phyloP scores from a whole-genome alignment of 2,329 filamentous ascomycete genomes.

The Metarhizium sp. region DNA sequence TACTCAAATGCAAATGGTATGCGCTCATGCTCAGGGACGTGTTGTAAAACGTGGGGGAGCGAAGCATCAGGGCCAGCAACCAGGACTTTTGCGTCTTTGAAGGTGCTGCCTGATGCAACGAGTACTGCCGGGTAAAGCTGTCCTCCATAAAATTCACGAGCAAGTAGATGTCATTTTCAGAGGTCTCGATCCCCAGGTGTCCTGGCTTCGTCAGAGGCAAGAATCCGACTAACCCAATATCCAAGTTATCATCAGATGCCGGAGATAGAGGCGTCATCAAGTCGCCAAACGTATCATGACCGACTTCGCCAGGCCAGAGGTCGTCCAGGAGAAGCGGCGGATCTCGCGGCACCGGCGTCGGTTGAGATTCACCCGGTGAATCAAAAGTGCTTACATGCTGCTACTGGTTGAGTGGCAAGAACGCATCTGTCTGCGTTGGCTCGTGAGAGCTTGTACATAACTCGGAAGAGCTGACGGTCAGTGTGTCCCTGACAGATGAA shows the following conservation, averaged over 20 bases:
- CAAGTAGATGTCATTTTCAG: background rate
- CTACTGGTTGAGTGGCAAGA: background rate
- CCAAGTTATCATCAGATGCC: background rate
- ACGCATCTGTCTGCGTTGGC: background rate
- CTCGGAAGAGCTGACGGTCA: background rate
- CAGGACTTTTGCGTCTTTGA: background rate
- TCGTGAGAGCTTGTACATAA: background rate
- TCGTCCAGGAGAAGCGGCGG: background rate
- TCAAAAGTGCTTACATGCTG: background rate
- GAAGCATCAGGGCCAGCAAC: background rate
- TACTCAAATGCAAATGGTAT: background rate
- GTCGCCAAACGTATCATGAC: background rate
- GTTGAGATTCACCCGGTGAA: background rate
- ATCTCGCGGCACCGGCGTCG: too few species aligned
- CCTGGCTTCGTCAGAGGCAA: background rate
- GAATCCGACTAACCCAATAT: background rate
- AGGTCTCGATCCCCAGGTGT: background rate
- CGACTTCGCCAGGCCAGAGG: background rate
- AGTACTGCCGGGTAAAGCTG: background rate
- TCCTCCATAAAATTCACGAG: background rate
- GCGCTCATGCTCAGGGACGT: slow-evolving; percentile 1
- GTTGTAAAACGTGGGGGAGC: slow-evolving; percentile 2
- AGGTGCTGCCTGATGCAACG: background rate
- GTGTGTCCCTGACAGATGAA: background rate
- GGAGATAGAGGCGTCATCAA: background rate